phyloP scores from a whole-genome alignment of 768 basidiomycete genomes.

The Leccinum boreale region DNA sequence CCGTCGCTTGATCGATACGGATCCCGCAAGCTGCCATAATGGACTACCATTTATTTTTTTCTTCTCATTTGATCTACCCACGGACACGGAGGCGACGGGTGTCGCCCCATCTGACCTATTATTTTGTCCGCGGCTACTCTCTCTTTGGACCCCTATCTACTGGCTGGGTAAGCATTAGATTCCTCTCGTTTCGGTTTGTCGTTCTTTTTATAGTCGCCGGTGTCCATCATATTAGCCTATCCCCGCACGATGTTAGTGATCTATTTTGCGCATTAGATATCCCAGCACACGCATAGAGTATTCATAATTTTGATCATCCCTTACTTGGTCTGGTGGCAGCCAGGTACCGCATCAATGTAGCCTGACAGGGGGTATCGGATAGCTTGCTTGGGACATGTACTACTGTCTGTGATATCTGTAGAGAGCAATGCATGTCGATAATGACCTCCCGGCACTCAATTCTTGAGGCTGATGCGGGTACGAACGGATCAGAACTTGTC shows the following conservation, averaged over 20 bases:
- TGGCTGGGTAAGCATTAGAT: neutral
- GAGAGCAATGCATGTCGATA: neutral
- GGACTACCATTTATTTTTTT: neutral
- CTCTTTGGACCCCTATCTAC: slow-evolving; percentile 2
- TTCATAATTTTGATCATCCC: neutral
- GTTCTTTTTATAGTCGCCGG: neutral
- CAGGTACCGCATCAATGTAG: neutral
- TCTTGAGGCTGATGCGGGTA: slow-evolving; percentile 16
- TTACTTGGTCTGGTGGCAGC: neutral
- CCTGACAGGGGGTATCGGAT: neutral
- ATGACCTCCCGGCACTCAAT: neutral
- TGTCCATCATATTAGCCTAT: slow-evolving; percentile 3
- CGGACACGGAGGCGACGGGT: slow-evolving; percentile 11
- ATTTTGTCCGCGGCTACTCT: slow-evolving; percentile 1
- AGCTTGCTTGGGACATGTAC: neutral
- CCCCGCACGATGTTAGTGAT: slow-evolving; percentile 5
- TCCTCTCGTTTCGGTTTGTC: slow-evolving; percentile 9
- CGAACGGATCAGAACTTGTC: neutral
- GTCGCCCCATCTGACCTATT: slow-evolving; percentile 5
- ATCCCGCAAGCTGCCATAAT: neutral
- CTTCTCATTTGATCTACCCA: slow-evolving; percentile 11
- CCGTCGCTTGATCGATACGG: slow-evolving; percentile 3
- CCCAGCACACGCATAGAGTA: slow-evolving; percentile 17
- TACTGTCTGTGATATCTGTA: neutral
- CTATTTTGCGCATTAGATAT: slow-evolving; percentile 24